Evolutionary conservation across 164 flowering plant genomes (phyloP).

Genomic region (Macadamia tetraphylla): DNA sequence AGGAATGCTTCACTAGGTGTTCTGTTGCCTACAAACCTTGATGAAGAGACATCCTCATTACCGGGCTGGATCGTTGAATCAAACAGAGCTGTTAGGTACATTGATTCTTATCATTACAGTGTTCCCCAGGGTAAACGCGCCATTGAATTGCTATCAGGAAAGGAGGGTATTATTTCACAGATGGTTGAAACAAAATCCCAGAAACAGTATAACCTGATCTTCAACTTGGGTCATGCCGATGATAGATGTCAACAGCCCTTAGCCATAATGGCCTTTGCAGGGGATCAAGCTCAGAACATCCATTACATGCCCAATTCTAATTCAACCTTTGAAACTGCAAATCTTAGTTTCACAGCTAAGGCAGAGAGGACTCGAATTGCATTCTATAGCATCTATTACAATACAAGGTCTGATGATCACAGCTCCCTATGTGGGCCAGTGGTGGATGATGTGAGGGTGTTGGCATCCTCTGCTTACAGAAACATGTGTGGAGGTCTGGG

Average conservation of each 20-base stretch:
- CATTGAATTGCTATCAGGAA: constrained; percentile 81
- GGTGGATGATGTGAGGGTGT: constrained; percentile 82
- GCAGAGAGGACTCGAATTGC: constrained; percentile 90
- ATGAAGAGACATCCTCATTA: constrained; percentile 69
- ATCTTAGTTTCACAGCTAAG: constrained; percentile 79
- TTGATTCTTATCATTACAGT: constrained; percentile 68
- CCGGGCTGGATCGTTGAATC: constrained; percentile 97
- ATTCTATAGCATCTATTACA: constrained; percentile 90
- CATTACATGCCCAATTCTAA: constrained; percentile 68
- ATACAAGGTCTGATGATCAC: constrained; percentile 75
- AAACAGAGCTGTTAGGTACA: constrained; percentile 79
- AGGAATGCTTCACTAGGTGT: constrained; percentile 75
- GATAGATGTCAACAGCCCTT: constrained; percentile 82
- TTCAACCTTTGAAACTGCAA: constrained; percentile 42
- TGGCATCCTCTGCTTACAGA: constrained; percentile 45
- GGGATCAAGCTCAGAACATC: constrained; percentile 76
- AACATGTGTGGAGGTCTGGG: constrained; percentile 24
- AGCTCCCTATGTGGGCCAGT: constrained; percentile 97
- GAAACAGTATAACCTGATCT: constrained; percentile 52
- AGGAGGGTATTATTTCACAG: constrained; percentile 94
- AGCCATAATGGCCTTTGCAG: constrained; percentile 91
- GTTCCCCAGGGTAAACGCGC: constrained; percentile 90
- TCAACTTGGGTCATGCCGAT: constrained; percentile 69
- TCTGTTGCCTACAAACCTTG: constrained; percentile 88
- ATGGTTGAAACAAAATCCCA: constrained; percentile 76